Base-by-base conservation (phyloP, 805 yeast genomes). In the Candida ascalaphidarum region DNA sequence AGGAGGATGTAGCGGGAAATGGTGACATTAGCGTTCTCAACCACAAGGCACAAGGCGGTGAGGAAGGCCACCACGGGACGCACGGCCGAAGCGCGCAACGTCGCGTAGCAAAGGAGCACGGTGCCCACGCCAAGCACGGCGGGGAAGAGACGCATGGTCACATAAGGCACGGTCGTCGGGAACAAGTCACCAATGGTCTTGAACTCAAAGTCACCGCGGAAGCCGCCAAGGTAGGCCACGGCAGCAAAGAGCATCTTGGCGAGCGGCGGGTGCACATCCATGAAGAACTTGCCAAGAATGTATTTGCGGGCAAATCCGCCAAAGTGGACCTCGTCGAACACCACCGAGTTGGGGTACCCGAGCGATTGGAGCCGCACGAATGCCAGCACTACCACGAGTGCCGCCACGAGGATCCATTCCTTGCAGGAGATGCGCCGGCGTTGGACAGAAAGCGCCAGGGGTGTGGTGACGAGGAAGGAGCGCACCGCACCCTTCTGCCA, bases 221-320 rank as follows among this genome's bases (percentile, higher is more conserved):
- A 82, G 0, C 89, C 89, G 33, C 76, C 83, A 9, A 78, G 35
- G 18, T 68, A 52, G 1, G 72, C 84, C 30, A 81, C 70, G 27
- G 78, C 81, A 3, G 88, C 92, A 54, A 68, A 81, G 26, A 82
- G 52, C 77, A 82, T 69, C 46, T 80, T 76, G 21, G 82, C 81
- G 40, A 82, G 62, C 4, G 94, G 94, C 7, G 94, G 94, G 47
- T 81, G 82, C 24, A 74, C 79, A 50, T 78, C 88, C 71, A 80
- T 66, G 53, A 80, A 81, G 46, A 64, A 80, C 11, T 54, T 53
- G 12, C 84, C 82, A 29, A 58, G 53, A 30, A 77, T 67, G 58
- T 86, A 92, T 55, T 82, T 77, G 33, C 79, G 69, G 18, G 96
- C 95, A 58, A 89, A 92, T n/a, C 94, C 94, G 32, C 98, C 98